Evolutionary conservation across 441 rosid species (phyloP).

Genomic region (Euphorbia celastroides): DNA sequence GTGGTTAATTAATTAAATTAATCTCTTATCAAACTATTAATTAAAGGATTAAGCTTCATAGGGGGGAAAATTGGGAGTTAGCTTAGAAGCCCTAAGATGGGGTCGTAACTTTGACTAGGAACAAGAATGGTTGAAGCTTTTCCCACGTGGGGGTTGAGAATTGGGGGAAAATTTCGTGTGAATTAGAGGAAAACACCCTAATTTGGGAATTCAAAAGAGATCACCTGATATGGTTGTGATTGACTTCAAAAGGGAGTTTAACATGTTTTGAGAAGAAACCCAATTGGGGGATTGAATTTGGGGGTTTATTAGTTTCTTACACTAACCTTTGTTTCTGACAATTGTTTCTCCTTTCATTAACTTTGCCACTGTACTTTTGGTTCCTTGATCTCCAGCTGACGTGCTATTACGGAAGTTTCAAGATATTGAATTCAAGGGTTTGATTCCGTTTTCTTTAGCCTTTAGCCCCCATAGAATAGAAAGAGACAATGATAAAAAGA

Average conservation of each 20-base stretch:
- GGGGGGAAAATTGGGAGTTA: constrained; percentile 21
- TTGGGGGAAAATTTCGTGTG: constrained; percentile 32
- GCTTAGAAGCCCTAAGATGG: constrained; percentile 30
- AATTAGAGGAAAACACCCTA: constrained; percentile 30
- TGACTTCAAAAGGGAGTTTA: constrained; percentile 28
- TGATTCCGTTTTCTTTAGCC: constrained; percentile 25
- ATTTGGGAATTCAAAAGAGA: constrained; percentile 17
- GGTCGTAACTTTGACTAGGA: constrained; percentile 27
- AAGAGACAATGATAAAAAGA: constrained; percentile 23
- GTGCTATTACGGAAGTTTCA: constrained; percentile 40
- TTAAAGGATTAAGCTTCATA: too few relatives aligned
- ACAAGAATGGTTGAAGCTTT: constrained; percentile 16
- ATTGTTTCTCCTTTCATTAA: constrained; percentile 12
- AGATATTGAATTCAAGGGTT: constrained; percentile 20
- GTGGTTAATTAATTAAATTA: constrained; percentile 27
- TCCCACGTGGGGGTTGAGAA: neutral
- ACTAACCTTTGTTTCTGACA: constrained; percentile 20
- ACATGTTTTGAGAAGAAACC: constrained; percentile 15
- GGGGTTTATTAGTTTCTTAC: constrained; percentile 12
- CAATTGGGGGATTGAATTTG: constrained; percentile 10
- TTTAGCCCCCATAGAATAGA: constrained; percentile 12
- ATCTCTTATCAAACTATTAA: too few relatives aligned
- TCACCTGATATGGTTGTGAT: constrained; percentile 25
- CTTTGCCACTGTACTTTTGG: constrained; percentile 20
- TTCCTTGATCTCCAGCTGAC: constrained; percentile 34